Evolutionary conservation across 2,329 filamentous ascomycete genomes (phyloP), one percentile per base, ranked within the genome.

Genomic region (Cladobotryum mycophilum): DNA sequence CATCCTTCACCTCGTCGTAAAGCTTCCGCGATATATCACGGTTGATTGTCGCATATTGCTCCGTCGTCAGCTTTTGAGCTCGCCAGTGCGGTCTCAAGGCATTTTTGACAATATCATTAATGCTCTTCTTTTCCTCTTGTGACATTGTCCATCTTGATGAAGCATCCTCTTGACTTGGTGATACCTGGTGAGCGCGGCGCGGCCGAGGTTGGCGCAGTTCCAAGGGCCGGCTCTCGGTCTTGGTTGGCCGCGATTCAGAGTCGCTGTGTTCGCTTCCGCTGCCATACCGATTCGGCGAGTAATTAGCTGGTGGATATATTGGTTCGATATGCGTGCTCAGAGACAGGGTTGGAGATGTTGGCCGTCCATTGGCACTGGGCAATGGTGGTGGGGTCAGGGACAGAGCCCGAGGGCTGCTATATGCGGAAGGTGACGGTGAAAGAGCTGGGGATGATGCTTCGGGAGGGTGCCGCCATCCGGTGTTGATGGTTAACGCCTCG

Each of bases 41-140:
- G 65, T 97, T 97, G 69, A 97, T 96, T 51, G 83, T 82, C 3
- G 89, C 92, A 67, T 95, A 99, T 67, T 96, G 86, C 53, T 96
- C 88, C 58, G 90, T 88, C 15, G 85, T 89, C 55, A 97, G 79
- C 55, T 85, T 81, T 59, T 86, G 85, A 40, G 85, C 85, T 55
- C 84, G 80, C 75, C 92, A 97, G 57, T 89, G 81, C 33, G 91
- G 89, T 59, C 88, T 88, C 41, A 99, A 74, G 5, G 88, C 89
- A 40, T 79, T 75, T 56, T 89, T 88, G 59, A 97, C 93, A 70
- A 97, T 89, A 59, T 84, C 85, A 64, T 90, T 92, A 56, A 99
- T 86, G 62, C 84, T 89, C 58, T 88, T 84, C 67, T 99, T 99
- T 56, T 88, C 86, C 56, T 88, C 85, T 20, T 89, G 82, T 1